Evolutionary conservation across 495 filamentous ascomycete genomes (phyloP).

Genomic region (Hypoxylon fragiforme): DNA sequence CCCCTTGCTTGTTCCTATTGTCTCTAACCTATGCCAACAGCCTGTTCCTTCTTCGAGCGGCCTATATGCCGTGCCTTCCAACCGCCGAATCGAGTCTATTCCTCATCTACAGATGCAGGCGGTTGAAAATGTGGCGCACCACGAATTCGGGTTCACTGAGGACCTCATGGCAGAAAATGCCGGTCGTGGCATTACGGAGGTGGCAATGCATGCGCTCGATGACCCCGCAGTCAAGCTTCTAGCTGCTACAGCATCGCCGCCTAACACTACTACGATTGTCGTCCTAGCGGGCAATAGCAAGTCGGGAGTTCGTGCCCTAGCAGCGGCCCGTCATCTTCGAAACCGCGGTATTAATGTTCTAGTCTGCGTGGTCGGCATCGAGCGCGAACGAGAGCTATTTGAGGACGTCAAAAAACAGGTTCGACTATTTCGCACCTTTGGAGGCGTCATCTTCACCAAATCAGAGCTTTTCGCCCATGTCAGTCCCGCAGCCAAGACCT

Average conservation of each 20-base stretch:
- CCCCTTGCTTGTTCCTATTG: no score
- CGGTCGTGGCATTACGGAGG: constrained; percentile 82
- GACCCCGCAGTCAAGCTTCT: constrained; percentile 59
- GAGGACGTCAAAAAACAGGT: constrained; percentile 75
- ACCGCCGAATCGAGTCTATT: constrained; percentile 76
- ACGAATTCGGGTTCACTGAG: constrained; percentile 81
- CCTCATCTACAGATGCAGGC: constrained; percentile 85
- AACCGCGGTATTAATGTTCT: constrained; percentile 78
- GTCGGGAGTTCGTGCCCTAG: constrained; percentile 78
- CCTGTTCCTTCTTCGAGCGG: constrained; percentile 20
- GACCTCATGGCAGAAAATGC: constrained; percentile 92
- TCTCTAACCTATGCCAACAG: no score
- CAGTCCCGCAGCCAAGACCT: constrained; percentile 29
- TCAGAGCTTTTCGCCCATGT: constrained; percentile 56
- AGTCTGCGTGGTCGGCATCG: constrained; percentile 79
- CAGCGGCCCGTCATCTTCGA: constrained; percentile 82
- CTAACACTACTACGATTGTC: constrained; percentile 64
- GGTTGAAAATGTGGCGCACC: constrained; percentile 82
- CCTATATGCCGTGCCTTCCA: constrained; percentile 61
- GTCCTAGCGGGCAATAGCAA: constrained; percentile 88
- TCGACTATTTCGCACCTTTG: constrained; percentile 74
- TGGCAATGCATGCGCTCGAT: constrained; percentile 65
- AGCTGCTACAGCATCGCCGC: constrained; percentile 42
- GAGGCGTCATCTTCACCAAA: constrained; percentile 67
- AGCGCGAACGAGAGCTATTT: constrained; percentile 64